Percentiles rank a stretch among this genome's conserved stretches.
phyloP scores from a whole-genome alignment of 176 grass and related monocot genomes.

The Poa annua region DNA sequence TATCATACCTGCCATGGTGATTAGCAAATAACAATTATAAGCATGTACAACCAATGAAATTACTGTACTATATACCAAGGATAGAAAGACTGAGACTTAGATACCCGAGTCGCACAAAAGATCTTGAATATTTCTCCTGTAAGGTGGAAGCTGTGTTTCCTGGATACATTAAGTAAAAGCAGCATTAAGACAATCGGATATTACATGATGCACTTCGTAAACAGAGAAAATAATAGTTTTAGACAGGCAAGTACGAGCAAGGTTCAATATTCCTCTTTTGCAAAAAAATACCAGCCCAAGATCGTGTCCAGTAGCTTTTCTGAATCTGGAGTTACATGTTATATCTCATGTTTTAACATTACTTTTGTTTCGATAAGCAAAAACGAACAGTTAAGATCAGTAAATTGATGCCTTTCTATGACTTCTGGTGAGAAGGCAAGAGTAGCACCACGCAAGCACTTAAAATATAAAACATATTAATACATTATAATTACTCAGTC shows the following conservation, averaged over 20 bases:
- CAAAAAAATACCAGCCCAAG: neutral
- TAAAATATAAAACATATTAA: neutral
- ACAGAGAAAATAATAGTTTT: conserved; percentile 7
- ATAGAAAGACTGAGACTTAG: conserved; percentile 20
- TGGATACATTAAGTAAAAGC: conserved; percentile 43
- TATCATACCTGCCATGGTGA: conserved; percentile 74
- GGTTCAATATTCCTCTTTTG: neutral
- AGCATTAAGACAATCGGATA: conserved; percentile 35
- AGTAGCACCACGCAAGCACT: neutral
- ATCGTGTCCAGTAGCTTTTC: conserved; percentile 1
- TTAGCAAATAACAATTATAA: conserved; percentile 41
- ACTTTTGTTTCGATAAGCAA: conserved; percentile 14
- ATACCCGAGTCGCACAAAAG: conserved; percentile 92
- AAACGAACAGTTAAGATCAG: neutral
- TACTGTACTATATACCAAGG: conserved; percentile 1
- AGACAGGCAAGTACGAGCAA: conserved; percentile 20
- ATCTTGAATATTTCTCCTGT: conserved; percentile 95
- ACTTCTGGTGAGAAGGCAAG: neutral
- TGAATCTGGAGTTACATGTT: conserved; percentile 10
- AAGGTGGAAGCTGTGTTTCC: conserved; percentile 92
- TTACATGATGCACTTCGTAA: conserved; percentile 23
- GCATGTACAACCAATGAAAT: conserved; percentile 29
- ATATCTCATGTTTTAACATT: conserved; percentile 18
- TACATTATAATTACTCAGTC: neutral
- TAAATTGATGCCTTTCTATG: conserved; percentile 13